Evolutionary conservation across 1,284 basidiomycete species (phyloP).

Genomic region (Waitea zeae): DNA sequence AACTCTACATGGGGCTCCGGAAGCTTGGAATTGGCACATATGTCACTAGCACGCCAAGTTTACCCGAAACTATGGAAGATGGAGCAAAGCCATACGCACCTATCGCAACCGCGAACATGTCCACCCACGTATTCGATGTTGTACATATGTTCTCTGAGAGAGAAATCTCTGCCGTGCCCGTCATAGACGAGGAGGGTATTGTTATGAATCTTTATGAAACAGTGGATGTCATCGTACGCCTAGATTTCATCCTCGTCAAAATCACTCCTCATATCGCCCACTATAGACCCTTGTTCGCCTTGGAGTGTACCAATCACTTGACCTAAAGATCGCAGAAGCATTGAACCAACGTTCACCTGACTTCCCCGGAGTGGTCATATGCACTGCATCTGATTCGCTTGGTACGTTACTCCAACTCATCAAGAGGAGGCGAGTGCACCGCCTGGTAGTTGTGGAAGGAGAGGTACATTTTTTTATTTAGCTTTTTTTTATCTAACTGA

Average conservation of each 20-base stretch:
- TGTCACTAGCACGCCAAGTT: slow-evolving; percentile 32
- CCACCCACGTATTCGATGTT: slow-evolving; percentile 92
- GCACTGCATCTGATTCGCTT: slow-evolving; percentile 87
- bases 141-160: slow-evolving; percentile 97
- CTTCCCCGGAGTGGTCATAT: slow-evolving; percentile 93
- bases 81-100: slow-evolving; percentile 66
- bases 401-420: slow-evolving; percentile 86
- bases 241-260: slow-evolving; percentile 2
- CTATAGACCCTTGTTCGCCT: slow-evolving; percentile 84
- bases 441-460: slow-evolving; percentile 83
- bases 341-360: slow-evolving; percentile 83
- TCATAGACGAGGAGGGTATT: slow-evolving; percentile 83
- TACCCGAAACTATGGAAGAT: slow-evolving; percentile 22
- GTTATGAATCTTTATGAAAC: slow-evolving; percentile 98
- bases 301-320: slow-evolving; percentile 87
- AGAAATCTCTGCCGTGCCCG: slow-evolving; percentile 93
- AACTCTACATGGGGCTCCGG: slow-evolving; percentile 65
- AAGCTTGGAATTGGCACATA: slow-evolving; percentile 92
- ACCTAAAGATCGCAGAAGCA: slow-evolving; percentile 90
- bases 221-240: slow-evolving; percentile 91
- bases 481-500: slow-evolving; percentile 6
- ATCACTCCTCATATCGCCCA: slow-evolving; percentile 3
- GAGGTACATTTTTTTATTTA: slow-evolving; percentile 30
- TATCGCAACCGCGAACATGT: slow-evolving; percentile 81
- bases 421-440: slow-evolving; percentile 85